These are phyloP conservation scores for Blastobotrys illinoisensis DNA, from an alignment of 1,139 yeast genomes.

Conservation along the genomic window DNA sequence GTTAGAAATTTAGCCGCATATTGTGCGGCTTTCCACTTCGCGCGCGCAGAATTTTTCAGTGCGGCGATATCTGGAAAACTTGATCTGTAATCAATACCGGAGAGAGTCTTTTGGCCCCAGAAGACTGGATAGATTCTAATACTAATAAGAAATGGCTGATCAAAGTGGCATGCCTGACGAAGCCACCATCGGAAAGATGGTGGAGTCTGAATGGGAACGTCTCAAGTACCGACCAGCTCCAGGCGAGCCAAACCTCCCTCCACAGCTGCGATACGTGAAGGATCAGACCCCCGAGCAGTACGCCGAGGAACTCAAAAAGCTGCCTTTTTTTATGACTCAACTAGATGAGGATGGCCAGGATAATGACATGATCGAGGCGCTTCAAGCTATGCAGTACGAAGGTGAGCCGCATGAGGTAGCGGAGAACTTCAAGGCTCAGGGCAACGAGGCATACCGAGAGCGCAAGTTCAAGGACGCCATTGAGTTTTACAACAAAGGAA, in stretches of 20 bases:
- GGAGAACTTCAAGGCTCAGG: slow-evolving; percentile 82
- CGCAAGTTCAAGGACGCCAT: slow-evolving; percentile 73
- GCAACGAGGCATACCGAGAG: slow-evolving; percentile 74
- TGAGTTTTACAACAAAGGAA: slow-evolving; percentile 71
- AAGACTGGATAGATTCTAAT: too few relatives aligned
- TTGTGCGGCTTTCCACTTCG: background rate
- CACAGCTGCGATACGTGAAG: slow-evolving; percentile 56
- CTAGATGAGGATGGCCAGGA: slow-evolving; percentile 73
- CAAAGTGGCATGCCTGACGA: background rate
- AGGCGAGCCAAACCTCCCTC: slow-evolving; percentile 69
- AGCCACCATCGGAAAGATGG: background rate
- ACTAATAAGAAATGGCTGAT: background rate
- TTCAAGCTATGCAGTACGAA: slow-evolving; percentile 86
- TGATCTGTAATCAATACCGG: too few relatives aligned
- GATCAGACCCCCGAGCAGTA: slow-evolving; percentile 60
- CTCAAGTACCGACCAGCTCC: slow-evolving; percentile 4
- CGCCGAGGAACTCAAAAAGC: slow-evolving; percentile 67
- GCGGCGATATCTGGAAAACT: background rate
- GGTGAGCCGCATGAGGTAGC: slow-evolving; percentile 95
- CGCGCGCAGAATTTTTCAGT: background rate
- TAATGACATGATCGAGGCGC: slow-evolving; percentile 80
- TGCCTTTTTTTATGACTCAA: slow-evolving; percentile 94
- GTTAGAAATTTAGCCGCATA: too few relatives aligned
- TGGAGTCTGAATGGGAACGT: slow-evolving; percentile 7
- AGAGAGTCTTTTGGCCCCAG: too few relatives aligned